A percentile compares a stretch with the other conserved stretches of the same genome.
These are phyloP conservation scores for Parastagonospora nodorum DNA, from an alignment of 2,329 filamentous ascomycete genomes.

Conservation along the genomic window DNA sequence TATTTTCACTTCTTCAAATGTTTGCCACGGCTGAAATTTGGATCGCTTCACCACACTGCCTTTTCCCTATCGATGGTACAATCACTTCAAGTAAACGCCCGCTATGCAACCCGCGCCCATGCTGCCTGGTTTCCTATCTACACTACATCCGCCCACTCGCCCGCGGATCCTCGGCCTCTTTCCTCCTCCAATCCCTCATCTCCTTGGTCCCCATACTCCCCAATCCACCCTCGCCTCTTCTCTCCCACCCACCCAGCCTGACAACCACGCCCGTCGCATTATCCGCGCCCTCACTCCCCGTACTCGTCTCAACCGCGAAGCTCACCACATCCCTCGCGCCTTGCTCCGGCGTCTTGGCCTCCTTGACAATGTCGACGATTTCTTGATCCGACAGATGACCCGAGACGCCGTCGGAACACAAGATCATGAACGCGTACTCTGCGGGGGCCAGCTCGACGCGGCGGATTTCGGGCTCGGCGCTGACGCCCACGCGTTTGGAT, in stretches of 20 bases:
- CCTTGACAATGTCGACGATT: conserved; percentile 94
- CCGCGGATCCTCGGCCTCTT: conserved; percentile 82
- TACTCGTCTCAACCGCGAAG: conserved; percentile 83
- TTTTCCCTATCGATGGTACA: not conserved
- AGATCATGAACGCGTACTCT: conserved; percentile 85
- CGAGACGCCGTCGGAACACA: conserved; percentile 87
- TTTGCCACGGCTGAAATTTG: too few species aligned
- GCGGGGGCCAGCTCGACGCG: conserved; percentile 79
- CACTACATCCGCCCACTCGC: conserved; percentile 65
- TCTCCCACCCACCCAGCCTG: conserved; percentile 68
- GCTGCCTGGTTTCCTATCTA: not conserved
- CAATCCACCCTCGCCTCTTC: conserved; percentile 79
- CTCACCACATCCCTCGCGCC: conserved; percentile 78
- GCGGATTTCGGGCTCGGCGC: conserved; percentile 87
- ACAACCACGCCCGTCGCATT: conserved; percentile 69
- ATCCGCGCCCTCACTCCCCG: conserved; percentile 56
- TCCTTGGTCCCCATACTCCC: conserved; percentile 93
- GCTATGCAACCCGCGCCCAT: not conserved
- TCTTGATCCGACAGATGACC: conserved; percentile 89
- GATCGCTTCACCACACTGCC: too few species aligned
- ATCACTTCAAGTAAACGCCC: not conserved
- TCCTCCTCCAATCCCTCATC: conserved; percentile 79
- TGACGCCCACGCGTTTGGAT: conserved; percentile 90
- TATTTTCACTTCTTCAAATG: too few species aligned
- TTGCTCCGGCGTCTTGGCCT: conserved; percentile 87